Conservation (phyloP, 2,329 filamentous ascomycete species). For the Cercospora sojina region DNA sequence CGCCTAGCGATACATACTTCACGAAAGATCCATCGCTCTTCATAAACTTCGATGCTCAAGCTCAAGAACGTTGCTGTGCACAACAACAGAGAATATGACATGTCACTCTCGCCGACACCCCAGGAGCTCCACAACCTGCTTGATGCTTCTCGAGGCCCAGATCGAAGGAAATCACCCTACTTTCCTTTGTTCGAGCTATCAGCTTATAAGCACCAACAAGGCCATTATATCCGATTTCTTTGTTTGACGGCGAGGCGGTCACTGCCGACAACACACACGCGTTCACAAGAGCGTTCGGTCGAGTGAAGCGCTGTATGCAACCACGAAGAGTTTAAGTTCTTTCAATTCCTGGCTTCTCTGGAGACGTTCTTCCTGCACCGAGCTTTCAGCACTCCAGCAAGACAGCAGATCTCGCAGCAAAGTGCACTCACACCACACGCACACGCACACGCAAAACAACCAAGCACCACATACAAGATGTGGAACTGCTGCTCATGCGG, state of each 20-base stretch:
- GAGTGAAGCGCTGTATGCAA: background rate
- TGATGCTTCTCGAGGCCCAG: background rate
- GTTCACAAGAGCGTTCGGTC: background rate
- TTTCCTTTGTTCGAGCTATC: no score
- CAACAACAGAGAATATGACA: background rate
- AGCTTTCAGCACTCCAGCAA: background rate
- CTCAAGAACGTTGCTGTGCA: background rate
- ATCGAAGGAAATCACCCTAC: background rate
- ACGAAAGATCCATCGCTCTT: background rate
- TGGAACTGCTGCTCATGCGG: background rate
- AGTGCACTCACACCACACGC: background rate
- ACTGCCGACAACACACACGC: background rate
- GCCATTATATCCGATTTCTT: background rate
- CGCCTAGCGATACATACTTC: background rate
- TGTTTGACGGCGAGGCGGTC: background rate
- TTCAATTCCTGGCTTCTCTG: background rate
- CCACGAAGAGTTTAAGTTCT: background rate
- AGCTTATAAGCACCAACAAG: background rate
- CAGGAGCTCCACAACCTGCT: background rate
- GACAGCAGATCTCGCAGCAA: background rate
- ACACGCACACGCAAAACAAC: background rate
- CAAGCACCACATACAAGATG: background rate
- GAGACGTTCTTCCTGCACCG: background rate
- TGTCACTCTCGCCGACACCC: background rate
- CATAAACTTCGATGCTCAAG: background rate